Evolutionary conservation across 2,329 filamentous ascomycete genomes (phyloP).

Genomic region (Botrytis deweyae): DNA sequence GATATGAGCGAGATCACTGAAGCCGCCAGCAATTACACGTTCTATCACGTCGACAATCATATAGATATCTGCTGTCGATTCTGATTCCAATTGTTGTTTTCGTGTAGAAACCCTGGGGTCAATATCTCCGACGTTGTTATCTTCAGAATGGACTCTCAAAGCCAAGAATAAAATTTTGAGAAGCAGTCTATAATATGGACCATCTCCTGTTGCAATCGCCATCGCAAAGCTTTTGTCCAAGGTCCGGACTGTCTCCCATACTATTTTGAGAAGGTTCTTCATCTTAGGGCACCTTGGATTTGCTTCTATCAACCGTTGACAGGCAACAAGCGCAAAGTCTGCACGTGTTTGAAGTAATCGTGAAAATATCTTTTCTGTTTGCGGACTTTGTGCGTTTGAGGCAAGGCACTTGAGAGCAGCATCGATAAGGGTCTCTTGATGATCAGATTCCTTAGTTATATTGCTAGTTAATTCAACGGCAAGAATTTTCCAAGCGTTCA

Average conservation of each 20-base stretch:
- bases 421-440: constrained; percentile 47
- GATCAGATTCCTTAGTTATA: constrained; percentile 37
- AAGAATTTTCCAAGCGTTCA: constrained; percentile 87
- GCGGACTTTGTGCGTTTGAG: constrained; percentile 70
- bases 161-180: constrained; percentile 83
- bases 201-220: constrained; percentile 56
- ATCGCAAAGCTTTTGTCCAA: constrained; percentile 57
- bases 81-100: constrained; percentile 22
- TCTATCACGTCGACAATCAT: constrained; percentile 71
- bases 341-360: constrained; percentile 73
- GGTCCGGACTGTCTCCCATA: constrained; percentile 60
- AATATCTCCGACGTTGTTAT: constrained; percentile 21
- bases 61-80: constrained; percentile 40
- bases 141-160: constrained; percentile 59
- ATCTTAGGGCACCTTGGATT: constrained; percentile 51
- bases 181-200: constrained; percentile 76
- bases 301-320: constrained; percentile 71
- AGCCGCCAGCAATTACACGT: constrained; percentile 75
- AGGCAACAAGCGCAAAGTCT: constrained; percentile 76
- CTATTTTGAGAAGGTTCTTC: constrained; percentile 53
- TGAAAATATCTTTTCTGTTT: constrained; percentile 79
- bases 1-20: constrained; percentile 75
- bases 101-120: constrained; percentile 31
- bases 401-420: constrained; percentile 75
- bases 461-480: constrained; percentile 74